These are phyloP conservation scores for Sonneratia caseolaris DNA, from an alignment of 345 rosid species.

Conservation along the genomic window DNA sequence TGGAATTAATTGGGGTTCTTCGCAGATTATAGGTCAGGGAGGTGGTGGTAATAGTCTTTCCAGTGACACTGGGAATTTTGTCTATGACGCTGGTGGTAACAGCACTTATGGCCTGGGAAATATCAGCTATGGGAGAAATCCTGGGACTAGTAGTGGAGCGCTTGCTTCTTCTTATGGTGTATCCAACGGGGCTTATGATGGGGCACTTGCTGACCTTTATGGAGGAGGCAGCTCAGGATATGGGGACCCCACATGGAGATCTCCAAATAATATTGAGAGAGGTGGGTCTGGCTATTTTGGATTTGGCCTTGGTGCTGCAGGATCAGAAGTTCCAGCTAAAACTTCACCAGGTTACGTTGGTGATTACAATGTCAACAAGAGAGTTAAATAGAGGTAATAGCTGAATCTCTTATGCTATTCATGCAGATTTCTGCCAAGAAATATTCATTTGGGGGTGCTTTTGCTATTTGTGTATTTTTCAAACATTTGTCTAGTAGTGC, in stretches of 20 bases:
- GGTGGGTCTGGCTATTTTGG: constrained; percentile 46
- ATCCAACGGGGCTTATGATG: constrained; percentile 47
- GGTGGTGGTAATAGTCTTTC: constrained; percentile 35
- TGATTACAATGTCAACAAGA: constrained; percentile 55
- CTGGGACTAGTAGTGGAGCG: constrained; percentile 25
- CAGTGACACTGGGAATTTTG: constrained; percentile 27
- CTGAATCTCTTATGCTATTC: constrained; percentile 2
- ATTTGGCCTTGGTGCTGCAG: constrained; percentile 34
- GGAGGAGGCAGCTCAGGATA: constrained; percentile 25
- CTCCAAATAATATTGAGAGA: constrained; percentile 32
- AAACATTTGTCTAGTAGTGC: neutral
- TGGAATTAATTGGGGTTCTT: constrained; percentile 33
- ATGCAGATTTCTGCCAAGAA: constrained; percentile 6
- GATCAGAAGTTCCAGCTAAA: constrained; percentile 39
- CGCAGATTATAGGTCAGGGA: constrained; percentile 32
- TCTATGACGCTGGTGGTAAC: constrained; percentile 45
- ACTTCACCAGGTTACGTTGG: constrained; percentile 60
- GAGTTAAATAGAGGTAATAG: constrained; percentile 44
- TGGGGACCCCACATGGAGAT: constrained; percentile 52
- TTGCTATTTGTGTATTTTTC: constrained; percentile 1
- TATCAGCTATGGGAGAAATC: constrained; percentile 45
- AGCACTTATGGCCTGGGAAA: constrained; percentile 36
- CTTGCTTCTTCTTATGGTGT: constrained; percentile 31
- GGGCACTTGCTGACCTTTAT: constrained; percentile 36
- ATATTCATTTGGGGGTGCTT: neutral